Evolutionary conservation across 164 flowering plant genomes (phyloP), one percentile per base, ranked within the genome.

Genomic region (Brasenia schreberi): DNA sequence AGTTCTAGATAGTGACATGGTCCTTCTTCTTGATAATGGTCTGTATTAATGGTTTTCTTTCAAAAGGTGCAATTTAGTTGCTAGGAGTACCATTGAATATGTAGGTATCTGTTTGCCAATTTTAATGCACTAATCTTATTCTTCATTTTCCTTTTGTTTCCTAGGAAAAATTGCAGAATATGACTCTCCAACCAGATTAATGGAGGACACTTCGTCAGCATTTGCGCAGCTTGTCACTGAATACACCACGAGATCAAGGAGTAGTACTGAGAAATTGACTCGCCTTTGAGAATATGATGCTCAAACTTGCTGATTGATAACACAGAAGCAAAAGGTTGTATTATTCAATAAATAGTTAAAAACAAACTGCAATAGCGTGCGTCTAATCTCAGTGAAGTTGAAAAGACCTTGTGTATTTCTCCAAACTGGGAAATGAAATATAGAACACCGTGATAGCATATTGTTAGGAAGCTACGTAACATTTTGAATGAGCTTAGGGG

Each of bases 1-100:
- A 5, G 79, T 82, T 42, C 65, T 82, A 12, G 79, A 80, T 43
- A 77, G 85, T n/a, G 80, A 78, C 66, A 67, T 77, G 70, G 74
- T 73, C 60, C 63, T 73, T 3, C 74, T 76, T 49, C 79, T 76
- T 39, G 73, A 74, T 64, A 61, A 76, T 42, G 79, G 77, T 76
- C 23, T 69, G 75, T 71, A 19, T 33, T 42, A 52, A 67, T 63
- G 19, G 56, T 9, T 49, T 14, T 49, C 56, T 49, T 6, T 49
- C 10, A 14, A 3, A 0, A 60, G 18, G 14, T 60, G 23, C 62
- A 60, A 60, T 18, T 4, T 3, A 60, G 18, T 18, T n/a, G 14
- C 60, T 12, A 56, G 60, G 18, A 56, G 60, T 56, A 56, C 14
- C 18, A 12, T 56, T 60, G 33, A 45, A 9, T 17, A 27, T 62